Percentiles rank a stretch among this genome's conserved stretches.
Conservation (phyloP, 2,329 filamentous ascomycete genomes). For the Thielaviopsis cerberus region DNA sequence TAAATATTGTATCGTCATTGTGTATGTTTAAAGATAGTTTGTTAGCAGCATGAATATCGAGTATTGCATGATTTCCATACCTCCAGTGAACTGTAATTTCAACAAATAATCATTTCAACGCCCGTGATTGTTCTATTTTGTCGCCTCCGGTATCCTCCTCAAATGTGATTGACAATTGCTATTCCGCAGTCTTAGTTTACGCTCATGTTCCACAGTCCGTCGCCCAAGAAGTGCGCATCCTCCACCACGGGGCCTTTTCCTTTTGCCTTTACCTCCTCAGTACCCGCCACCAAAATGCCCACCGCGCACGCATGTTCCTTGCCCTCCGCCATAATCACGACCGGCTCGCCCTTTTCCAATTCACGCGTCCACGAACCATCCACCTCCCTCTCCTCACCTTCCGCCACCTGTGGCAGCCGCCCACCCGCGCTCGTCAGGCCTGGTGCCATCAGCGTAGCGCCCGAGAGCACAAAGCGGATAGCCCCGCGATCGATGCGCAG, state of each 20-base stretch:
- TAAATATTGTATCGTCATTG: background rate
- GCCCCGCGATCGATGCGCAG: slow-evolving; percentile 87
- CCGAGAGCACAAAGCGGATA: slow-evolving; percentile 86
- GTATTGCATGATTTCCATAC: too few species aligned
- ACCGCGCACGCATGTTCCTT: slow-evolving; percentile 84
- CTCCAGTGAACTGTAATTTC: slow-evolving; percentile 16
- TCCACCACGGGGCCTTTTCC: slow-evolving; percentile 90
- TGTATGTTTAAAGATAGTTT: background rate
- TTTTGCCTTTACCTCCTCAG: slow-evolving; percentile 80
- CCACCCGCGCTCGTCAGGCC: slow-evolving; percentile 75
- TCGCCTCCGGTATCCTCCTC: background rate
- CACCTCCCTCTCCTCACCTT: slow-evolving; percentile 24
- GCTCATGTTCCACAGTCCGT: slow-evolving; percentile 69
- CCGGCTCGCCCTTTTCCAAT: slow-evolving; percentile 61
- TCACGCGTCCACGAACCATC: slow-evolving; percentile 45
- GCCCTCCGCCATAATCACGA: slow-evolving; percentile 79
- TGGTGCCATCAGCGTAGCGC: slow-evolving; percentile 89
- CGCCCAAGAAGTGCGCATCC: slow-evolving; percentile 80
- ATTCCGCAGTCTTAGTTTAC: slow-evolving; percentile 22
- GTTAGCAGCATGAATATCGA: background rate
- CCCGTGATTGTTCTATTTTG: background rate
- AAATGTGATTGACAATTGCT: background rate
- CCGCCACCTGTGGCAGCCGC: slow-evolving; percentile 42
- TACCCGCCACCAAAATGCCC: slow-evolving; percentile 65
- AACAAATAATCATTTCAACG: slow-evolving; percentile 3